These are phyloP conservation scores for Magnusiomyces suaveolens DNA, from an alignment of 1,139 yeast genomes.

Conservation along the genomic window DNA sequence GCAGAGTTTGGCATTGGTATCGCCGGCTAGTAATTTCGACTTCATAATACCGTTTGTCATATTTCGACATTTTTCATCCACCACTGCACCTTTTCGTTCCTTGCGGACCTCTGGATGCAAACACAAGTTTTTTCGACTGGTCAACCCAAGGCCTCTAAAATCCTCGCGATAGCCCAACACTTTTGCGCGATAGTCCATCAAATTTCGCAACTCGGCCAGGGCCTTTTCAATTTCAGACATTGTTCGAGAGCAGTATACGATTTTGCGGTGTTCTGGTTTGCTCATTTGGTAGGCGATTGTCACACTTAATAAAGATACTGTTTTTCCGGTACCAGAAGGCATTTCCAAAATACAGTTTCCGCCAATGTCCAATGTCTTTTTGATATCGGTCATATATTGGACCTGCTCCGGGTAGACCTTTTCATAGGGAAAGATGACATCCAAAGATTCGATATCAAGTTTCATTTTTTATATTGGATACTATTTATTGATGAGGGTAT, in stretches of 20 bases:
- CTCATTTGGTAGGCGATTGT: constrained; percentile 94
- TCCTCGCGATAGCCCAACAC: constrained; percentile 75
- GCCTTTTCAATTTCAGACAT: constrained; percentile 99
- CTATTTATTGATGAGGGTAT: neutral
- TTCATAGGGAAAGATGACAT: constrained; percentile 95
- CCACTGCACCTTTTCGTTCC: constrained; percentile 86
- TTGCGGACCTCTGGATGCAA: constrained; percentile 79
- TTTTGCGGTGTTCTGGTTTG: constrained; percentile 89
- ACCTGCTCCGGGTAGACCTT: constrained; percentile 96
- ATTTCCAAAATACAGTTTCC: constrained; percentile 96
- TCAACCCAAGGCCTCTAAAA: constrained; percentile 85
- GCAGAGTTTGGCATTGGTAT: constrained; percentile 55
- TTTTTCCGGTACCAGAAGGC: constrained; percentile 99
- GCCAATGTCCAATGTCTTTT: constrained; percentile 87
- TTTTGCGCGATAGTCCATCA: constrained; percentile 76
- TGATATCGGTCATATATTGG: constrained; percentile 93
- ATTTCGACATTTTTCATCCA: constrained; percentile 92
- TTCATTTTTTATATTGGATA: constrained; percentile 34
- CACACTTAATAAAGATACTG: constrained; percentile 78
- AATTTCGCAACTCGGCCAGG: constrained; percentile 75
- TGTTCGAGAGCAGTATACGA: constrained; percentile 96
- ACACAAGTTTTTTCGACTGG: constrained; percentile 89
- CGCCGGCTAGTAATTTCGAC: constrained; percentile 53
- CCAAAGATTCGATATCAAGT: constrained; percentile 88
- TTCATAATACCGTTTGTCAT: constrained; percentile 87